phyloP scores from a whole-genome alignment of 306 rosid species.

The Psophocarpus tetragonolobus region DNA sequence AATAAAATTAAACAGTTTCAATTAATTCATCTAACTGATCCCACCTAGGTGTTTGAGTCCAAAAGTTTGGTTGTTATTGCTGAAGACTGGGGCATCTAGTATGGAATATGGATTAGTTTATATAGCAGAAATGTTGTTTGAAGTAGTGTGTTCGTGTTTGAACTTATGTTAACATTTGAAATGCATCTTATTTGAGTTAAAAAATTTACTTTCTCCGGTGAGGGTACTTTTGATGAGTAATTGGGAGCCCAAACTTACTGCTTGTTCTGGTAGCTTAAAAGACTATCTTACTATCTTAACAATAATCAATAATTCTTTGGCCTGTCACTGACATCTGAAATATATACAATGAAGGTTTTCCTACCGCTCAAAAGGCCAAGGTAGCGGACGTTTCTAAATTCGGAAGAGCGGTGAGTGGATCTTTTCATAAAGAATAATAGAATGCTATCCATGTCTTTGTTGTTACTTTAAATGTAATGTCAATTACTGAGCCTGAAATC shows the following conservation, averaged over 20 bases:
- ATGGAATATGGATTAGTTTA: background rate
- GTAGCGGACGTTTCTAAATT: conserved; percentile 69
- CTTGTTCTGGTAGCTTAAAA: background rate
- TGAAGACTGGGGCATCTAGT: background rate
- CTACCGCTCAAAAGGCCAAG: conserved; percentile 57
- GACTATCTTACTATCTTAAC: background rate
- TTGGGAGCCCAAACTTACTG: conserved; percentile 28
- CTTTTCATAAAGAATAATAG: conserved; percentile 27
- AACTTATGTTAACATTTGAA: background rate
- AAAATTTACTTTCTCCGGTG: background rate
- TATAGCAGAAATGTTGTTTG: conserved; percentile 8
- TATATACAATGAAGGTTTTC: conserved; percentile 52
- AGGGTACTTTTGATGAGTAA: conserved; percentile 11
- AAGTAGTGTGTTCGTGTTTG: conserved; percentile 17
- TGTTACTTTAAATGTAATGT: background rate
- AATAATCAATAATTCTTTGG: background rate
- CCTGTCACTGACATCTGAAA: conserved; percentile 23
- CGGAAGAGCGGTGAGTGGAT: conserved; percentile 68
- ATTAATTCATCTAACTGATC: background rate
- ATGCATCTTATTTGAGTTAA: background rate
- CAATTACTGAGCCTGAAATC: background rate
- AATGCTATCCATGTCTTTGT: background rate
- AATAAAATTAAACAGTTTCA: background rate
- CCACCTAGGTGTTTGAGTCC: background rate
- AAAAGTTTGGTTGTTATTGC: background rate